Evolutionary conservation across 2,329 filamentous ascomycete genomes (phyloP).

Genomic region (Dichotomopilus funicola): DNA sequence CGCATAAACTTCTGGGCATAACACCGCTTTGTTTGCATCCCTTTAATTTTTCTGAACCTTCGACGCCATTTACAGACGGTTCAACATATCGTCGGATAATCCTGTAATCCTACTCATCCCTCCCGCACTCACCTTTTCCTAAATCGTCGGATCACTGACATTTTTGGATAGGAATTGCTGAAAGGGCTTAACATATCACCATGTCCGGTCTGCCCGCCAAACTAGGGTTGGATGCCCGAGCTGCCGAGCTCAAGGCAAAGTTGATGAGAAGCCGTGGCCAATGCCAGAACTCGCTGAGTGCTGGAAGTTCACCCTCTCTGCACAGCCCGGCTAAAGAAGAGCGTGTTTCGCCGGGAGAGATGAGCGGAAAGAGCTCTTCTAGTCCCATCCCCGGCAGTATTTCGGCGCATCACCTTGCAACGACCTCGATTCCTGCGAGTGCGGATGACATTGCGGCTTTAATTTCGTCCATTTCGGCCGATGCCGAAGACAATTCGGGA

Average conservation of each 20-base stretch:
- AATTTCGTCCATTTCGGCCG: constrained; percentile 18
- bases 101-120: too few relatives aligned
- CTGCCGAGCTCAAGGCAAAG: constrained; percentile 23
- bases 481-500: neutral
- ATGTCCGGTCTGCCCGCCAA: constrained; percentile 7
- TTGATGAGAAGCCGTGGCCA: constrained; percentile 16
- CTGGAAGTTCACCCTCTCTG: too few relatives aligned
- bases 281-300: neutral
- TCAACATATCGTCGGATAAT: too few relatives aligned
- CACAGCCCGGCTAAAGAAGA: too few relatives aligned
- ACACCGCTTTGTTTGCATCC: too few relatives aligned
- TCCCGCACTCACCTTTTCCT: too few relatives aligned
- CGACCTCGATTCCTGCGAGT: constrained; percentile 13
- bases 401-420: neutral
- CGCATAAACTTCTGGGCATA: too few relatives aligned
- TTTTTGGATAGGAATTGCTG: neutral
- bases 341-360: too few relatives aligned
- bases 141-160: too few relatives aligned
- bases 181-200: neutral
- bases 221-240: constrained; percentile 17
- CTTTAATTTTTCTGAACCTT: too few relatives aligned
- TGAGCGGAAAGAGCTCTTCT: neutral
- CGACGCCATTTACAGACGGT: too few relatives aligned
- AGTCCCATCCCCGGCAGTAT: constrained; percentile 3
- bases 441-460: constrained; percentile 18